A percentile compares a stretch with the other conserved stretches of the same genome.
phyloP scores from a whole-genome alignment of 2,329 filamentous ascomycete species.

The Cercospora sesami region DNA sequence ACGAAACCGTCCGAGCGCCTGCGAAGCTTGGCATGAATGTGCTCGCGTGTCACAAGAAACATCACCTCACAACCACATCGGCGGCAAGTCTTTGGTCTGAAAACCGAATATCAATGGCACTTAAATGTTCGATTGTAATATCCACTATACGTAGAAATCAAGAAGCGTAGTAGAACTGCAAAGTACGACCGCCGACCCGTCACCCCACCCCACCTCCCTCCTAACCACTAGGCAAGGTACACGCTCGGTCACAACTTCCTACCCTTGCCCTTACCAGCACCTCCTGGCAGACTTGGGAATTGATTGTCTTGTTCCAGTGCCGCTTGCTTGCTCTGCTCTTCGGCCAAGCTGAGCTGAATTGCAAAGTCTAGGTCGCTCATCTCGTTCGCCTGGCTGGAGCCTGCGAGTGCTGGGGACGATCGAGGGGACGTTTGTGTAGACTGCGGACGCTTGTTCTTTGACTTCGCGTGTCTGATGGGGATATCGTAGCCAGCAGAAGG shows the following conservation, averaged over 20 bases:
- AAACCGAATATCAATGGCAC: not conserved
- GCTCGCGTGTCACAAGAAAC: not conserved
- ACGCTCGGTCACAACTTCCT: constrained; percentile 22
- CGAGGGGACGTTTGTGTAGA: constrained; percentile 32
- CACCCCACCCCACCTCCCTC: not conserved
- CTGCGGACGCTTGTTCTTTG: constrained; percentile 34
- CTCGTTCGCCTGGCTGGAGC: constrained; percentile 45
- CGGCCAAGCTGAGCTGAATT: constrained; percentile 61
- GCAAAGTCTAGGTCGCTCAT: constrained; percentile 62
- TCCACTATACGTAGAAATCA: not conserved
- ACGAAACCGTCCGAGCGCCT: constrained; percentile 5
- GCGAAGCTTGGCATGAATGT: constrained; percentile 3
- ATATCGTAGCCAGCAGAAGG: constrained; percentile 42
- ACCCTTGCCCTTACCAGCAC: constrained; percentile 34
- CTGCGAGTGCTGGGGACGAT: constrained; percentile 40
- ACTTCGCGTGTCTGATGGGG: constrained; percentile 48
- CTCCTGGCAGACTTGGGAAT: constrained; percentile 36
- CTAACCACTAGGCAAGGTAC: not conserved
- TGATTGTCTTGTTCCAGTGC: constrained; percentile 20
- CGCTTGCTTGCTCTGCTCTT: constrained; percentile 51
- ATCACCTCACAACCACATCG: not conserved
- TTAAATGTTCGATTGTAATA: not conserved
- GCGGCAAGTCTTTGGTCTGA: not conserved
- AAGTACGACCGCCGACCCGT: not conserved
- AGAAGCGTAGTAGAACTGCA: not conserved